Evolutionary conservation across 352 stramenopile species (phyloP).

Genomic region (Bremia lactucae): DNA sequence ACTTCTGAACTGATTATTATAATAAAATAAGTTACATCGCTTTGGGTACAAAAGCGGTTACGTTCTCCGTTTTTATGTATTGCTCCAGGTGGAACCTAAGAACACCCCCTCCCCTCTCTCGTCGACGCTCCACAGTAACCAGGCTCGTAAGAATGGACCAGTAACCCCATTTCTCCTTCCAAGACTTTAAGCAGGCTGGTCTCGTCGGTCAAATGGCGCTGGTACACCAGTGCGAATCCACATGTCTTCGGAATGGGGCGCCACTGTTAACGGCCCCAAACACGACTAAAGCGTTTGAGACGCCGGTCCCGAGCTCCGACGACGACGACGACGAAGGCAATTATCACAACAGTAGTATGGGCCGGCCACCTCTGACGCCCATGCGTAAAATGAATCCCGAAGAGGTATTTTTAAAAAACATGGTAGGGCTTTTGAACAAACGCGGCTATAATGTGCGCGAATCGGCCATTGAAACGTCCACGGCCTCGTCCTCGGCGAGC

Average conservation of each 20-base stretch:
- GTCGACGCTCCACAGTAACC: too few species aligned
- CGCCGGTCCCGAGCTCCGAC: conserved; percentile 10
- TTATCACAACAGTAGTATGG: conserved; percentile 5
- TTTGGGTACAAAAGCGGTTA: too few species aligned
- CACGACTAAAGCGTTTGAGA: conserved; percentile 5
- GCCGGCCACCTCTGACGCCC: conserved; percentile 5
- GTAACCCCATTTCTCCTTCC: too few species aligned
- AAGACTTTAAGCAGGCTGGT: too few species aligned
- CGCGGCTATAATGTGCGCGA: conserved; percentile 77
- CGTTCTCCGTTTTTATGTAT: too few species aligned
- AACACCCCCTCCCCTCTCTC: too few species aligned
- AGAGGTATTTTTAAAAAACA: conserved; percentile 55
- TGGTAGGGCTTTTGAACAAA: conserved; percentile 72
- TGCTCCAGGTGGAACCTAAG: too few species aligned
- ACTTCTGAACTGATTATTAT: too few species aligned
- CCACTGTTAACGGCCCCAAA: conserved; percentile 4
- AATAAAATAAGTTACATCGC: too few species aligned
- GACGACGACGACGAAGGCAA: conserved; percentile 17
- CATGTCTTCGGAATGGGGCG: conserved; percentile 13
- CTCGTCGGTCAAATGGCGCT: too few species aligned
- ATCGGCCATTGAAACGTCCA: conserved; percentile 44
- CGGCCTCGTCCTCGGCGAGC: conserved; percentile 34
- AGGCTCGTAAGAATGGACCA: too few species aligned
- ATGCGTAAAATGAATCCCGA: conserved; percentile 25
- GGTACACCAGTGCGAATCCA: conserved; percentile 9